Evolutionary conservation across 176 grass and related monocot genomes (phyloP).

Genomic region (Calamus simplicifolius): DNA sequence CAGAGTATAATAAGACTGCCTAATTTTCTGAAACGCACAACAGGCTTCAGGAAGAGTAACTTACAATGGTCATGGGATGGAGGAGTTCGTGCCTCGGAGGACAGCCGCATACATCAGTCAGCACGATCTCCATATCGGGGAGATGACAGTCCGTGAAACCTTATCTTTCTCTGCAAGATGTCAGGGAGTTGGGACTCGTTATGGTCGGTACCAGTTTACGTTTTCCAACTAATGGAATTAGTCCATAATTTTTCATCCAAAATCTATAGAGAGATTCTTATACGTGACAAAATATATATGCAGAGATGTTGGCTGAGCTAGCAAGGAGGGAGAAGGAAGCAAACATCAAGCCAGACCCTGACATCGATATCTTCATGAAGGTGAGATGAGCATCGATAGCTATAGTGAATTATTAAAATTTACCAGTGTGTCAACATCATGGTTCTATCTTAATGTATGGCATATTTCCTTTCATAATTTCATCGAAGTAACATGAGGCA

Average conservation of each 20-base stretch:
- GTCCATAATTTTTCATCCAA: too few species aligned
- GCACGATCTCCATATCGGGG: conserved; percentile 64
- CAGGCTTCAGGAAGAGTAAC: conserved; percentile 39
- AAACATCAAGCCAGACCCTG: conserved; percentile 68
- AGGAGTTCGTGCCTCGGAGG: conserved; percentile 57
- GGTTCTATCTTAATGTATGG: too few species aligned
- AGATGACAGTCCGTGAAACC: conserved; percentile 64
- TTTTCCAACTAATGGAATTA: too few species aligned
- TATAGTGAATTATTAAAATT: too few species aligned
- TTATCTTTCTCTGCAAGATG: conserved; percentile 69
- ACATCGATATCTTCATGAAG: conserved; percentile 79
- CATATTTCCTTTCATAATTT: too few species aligned
- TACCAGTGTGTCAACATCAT: too few species aligned
- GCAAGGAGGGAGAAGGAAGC: conserved; percentile 74
- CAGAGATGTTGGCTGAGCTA: conserved; percentile 57
- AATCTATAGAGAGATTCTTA: too few species aligned
- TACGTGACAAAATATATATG: conserved; percentile 7
- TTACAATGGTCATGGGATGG: conserved; percentile 62
- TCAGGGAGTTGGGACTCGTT: conserved; percentile 54
- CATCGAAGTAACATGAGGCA: too few species aligned
- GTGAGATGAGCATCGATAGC: conserved; percentile 8
- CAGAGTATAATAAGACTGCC: too few species aligned
- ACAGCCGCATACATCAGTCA: conserved; percentile 73
- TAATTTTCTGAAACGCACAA: background rate
- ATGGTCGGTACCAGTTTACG: conserved; percentile 20